A percentile compares a stretch with the other conserved stretches of the same genome.
These are phyloP conservation scores for Blepharisma undulans DNA, from an alignment of 169 alveolate species.

Conservation along the genomic window DNA sequence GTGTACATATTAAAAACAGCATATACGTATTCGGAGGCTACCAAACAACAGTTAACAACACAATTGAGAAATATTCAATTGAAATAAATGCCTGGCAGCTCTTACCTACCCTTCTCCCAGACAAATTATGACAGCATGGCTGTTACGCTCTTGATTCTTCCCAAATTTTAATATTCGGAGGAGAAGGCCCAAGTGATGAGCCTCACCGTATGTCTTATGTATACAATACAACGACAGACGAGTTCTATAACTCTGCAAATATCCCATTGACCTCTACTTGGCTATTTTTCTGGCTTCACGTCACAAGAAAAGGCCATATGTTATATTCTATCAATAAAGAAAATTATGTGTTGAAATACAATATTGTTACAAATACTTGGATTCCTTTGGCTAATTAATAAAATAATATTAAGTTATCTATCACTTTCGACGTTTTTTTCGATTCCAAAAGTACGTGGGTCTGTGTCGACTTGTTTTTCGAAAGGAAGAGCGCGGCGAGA, in stretches of 20 bases:
- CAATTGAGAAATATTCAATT: conserved; percentile 15
- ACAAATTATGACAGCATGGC: conserved; percentile 34
- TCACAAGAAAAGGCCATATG: background rate
- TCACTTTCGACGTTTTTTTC: background rate
- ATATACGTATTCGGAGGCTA: conserved; percentile 36
- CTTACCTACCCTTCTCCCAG: background rate
- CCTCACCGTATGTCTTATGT: background rate
- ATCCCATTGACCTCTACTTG: background rate
- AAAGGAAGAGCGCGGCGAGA: background rate
- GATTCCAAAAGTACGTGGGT: background rate
- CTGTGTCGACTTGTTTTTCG: background rate
- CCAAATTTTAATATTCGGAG: conserved; percentile 30
- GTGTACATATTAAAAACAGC: background rate
- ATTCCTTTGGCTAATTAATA: conserved; percentile 2
- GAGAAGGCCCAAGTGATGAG: conserved; percentile 25
- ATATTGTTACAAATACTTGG: conserved; percentile 26
- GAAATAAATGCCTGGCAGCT: background rate
- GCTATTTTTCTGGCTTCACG: conserved; percentile 34
- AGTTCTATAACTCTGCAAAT: background rate
- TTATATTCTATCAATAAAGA: conserved; percentile 34
- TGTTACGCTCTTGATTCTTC: conserved; percentile 7
- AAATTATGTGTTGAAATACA: conserved; percentile 14
- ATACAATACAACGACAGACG: background rate
- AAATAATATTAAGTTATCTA: background rate
- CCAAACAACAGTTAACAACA: background rate